phyloP scores from a whole-genome alignment of 805 yeast species.

The Metschnikowia cerradonensis region DNA sequence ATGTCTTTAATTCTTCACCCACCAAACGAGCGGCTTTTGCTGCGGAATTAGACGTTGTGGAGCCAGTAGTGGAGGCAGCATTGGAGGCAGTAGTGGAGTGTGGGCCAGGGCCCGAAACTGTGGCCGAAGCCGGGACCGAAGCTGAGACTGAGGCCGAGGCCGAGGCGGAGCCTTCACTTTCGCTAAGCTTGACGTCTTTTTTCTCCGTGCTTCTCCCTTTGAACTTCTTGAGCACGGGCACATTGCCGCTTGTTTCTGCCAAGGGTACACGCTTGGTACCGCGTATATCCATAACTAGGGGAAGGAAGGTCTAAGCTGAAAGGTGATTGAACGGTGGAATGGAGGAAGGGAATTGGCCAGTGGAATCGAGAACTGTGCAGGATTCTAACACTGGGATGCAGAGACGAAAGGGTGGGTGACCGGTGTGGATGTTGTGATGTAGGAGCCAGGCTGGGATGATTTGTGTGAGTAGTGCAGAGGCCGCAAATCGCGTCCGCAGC shows the following conservation, averaged over 20 bases:
- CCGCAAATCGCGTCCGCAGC: background rate
- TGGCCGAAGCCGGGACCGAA: no score
- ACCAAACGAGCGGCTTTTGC: constrained; percentile 29
- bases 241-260: constrained; percentile 38
- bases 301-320: no score
- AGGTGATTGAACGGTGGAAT: no score
- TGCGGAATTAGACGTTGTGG: constrained; percentile 5
- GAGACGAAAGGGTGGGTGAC: no score
- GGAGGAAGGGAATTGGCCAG: no score
- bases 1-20: constrained; percentile 46
- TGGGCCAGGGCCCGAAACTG: no score
- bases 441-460: background rate
- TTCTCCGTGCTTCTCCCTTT: constrained; percentile 9
- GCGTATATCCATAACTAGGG: background rate
- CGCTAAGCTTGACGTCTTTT: background rate
- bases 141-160: no score
- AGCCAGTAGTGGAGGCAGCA: background rate
- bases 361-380: no score
- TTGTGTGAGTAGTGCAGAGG: constrained; percentile 3
- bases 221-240: constrained; percentile 33
- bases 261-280: constrained; percentile 29
- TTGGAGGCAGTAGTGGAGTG: background rate
- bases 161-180: background rate
- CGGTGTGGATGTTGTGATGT: background rate
- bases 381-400: no score